Percentiles rank a stretch among this genome's conserved stretches.
Evolutionary conservation across 306 rosid genomes (phyloP).

Genomic region (Glycyrrhiza uralensis): DNA sequence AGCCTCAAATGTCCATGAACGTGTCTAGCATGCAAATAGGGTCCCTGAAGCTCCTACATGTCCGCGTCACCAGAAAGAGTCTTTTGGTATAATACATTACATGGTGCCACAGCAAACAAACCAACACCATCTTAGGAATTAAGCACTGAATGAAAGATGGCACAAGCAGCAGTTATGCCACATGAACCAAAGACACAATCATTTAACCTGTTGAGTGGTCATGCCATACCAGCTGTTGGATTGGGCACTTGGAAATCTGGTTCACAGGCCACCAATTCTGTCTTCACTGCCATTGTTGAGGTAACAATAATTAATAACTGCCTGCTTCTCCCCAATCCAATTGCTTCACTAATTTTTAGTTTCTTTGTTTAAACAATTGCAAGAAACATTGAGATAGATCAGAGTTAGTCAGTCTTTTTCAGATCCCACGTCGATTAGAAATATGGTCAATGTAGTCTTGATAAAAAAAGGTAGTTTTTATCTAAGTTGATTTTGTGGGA

Average conservation of each 20-base stretch:
- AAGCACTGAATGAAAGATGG: constrained; percentile 23
- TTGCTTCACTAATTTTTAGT: not conserved
- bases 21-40: constrained; percentile 44
- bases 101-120: not conserved
- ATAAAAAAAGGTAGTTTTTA: too few species aligned
- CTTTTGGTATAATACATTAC: not conserved
- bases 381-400: too few species aligned
- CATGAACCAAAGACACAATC: constrained; percentile 38
- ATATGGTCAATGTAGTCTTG: too few species aligned
- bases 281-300: constrained; percentile 36
- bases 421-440: too few species aligned
- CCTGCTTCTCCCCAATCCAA: not conserved
- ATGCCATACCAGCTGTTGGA: constrained; percentile 48
- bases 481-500: too few species aligned
- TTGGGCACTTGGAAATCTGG: constrained; percentile 59
- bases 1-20: not conserved
- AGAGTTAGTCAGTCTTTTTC: too few species aligned
- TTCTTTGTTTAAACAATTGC: not conserved
- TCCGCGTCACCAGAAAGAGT: constrained; percentile 1
- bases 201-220: constrained; percentile 45
- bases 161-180: constrained; percentile 27
- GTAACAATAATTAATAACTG: not conserved
- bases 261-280: constrained; percentile 39
- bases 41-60: not conserved
- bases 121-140: not conserved